These are phyloP conservation scores for Colletotrichum sp. DNA, from an alignment of 2,329 filamentous ascomycete species.

Conservation along the genomic window DNA sequence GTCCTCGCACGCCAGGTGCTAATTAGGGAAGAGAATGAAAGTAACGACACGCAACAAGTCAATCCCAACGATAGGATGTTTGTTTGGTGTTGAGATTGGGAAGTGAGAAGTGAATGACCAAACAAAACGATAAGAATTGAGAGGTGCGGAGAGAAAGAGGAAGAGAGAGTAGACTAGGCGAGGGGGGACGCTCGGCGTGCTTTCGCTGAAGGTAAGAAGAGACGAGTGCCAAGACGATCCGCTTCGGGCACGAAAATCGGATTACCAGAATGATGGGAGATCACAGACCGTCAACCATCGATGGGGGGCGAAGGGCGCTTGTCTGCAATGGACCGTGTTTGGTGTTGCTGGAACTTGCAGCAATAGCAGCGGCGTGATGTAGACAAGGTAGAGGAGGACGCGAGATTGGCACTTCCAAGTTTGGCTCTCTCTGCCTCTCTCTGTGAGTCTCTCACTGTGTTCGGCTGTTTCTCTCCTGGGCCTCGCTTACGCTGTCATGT, in stretches of 20 bases:
- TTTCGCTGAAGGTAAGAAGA: conserved; percentile 17
- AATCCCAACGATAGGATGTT: not conserved
- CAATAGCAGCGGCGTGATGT: not conserved
- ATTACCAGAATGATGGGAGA: conserved; percentile 1
- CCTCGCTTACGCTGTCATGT: not conserved
- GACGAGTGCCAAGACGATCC: conserved; percentile 19
- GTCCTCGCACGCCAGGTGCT: conserved; percentile 19
- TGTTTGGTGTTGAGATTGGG: not conserved
- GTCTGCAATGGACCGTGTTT: not conserved
- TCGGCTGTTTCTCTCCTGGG: not conserved
- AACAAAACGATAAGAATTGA: not conserved
- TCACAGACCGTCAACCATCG: not conserved
- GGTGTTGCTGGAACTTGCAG: not conserved
- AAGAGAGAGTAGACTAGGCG: not conserved
- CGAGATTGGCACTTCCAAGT: not conserved
- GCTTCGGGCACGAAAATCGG: conserved; percentile 12
- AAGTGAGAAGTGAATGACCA: not conserved
- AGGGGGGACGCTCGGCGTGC: not conserved
- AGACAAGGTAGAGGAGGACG: not conserved
- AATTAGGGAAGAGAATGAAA: not conserved
- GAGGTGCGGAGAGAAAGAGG: not conserved
- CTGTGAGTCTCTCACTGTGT: not conserved
- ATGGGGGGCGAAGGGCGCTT: not conserved
- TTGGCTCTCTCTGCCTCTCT: not conserved
- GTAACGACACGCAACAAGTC: not conserved